Base-by-base conservation (phyloP, 495 filamentous ascomycete species). In the Xylaria curta region DNA sequence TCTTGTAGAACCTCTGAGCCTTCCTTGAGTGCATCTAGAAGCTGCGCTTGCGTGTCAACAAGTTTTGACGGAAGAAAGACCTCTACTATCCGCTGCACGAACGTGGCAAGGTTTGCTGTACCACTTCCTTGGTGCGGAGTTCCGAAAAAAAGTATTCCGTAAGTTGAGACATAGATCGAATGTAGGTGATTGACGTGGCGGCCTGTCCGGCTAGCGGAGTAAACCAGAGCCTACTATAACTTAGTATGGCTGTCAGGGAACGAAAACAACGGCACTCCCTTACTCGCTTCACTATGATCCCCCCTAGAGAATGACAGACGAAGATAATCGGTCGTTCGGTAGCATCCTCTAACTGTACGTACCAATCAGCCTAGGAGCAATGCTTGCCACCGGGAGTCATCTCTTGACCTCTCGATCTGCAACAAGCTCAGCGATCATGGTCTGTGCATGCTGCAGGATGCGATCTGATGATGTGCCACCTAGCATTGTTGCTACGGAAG, bases 1-100 rank as follows among this genome's bases (percentile, higher is more conserved):
- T 84, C 78, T 70, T 84, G 82, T 17, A 83, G 73, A 19, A 76
- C 74, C 65, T 84, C 83, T 9, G 82, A 84, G 58, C 75, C 76
- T 59, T 78, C 67, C 66, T 77, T 76, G 24, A 84, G 74, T 44
- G 77, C 78, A 49, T 75, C 63, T 21, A 82, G 68, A 6, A 82
- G 73, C 38, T 68, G 59, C 33, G 73, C 66, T 68, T 80, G 74
- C 46, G 71, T 60, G 44, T 68, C 56, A 13, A 69, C 51, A 4
- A 67, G 54, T 33, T 40, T 60, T n/a, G 60, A 68, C 19, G 73
- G 73, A 36, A 74, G 2, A 12, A 71, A n/a, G 21, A 60, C 42
- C 3, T 70, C 51, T 2, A 70, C 36, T 17, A 72, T 66, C 2
- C 70, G 69, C 36, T 54, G 42, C 9, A 68, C 44, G 24, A 51